Evolutionary conservation across 1,139 yeast genomes (phyloP).

Genomic region (Geotrichum klebahnii): DNA sequence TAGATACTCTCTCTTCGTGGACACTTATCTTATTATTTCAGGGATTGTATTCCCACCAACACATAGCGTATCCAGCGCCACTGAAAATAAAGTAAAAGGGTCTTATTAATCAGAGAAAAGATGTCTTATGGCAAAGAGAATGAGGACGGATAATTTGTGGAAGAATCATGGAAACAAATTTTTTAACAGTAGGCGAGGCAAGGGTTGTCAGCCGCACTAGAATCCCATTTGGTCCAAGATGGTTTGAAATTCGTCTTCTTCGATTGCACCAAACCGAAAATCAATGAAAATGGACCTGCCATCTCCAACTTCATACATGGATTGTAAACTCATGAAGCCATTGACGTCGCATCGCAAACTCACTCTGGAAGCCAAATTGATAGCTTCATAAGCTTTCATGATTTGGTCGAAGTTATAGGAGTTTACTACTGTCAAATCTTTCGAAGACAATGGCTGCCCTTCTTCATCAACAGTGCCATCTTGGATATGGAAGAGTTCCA

Average conservation of each 20-base stretch:
- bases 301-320: conserved; percentile 33
- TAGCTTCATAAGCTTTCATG: conserved; percentile 32
- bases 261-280: conserved; percentile 34
- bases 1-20: too few relatives aligned
- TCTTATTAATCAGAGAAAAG: too few relatives aligned
- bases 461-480: conserved; percentile 21
- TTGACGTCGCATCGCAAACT: conserved; percentile 35
- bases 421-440: conserved; percentile 24
- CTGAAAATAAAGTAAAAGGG: too few relatives aligned
- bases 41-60: too few relatives aligned
- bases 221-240: conserved; percentile 1
- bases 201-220: not conserved
- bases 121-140: too few relatives aligned
- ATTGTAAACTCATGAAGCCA: conserved; percentile 37
- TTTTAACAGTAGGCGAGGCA: not conserved
- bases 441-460: conserved; percentile 10
- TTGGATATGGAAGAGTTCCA: conserved; percentile 14
- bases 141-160: too few relatives aligned
- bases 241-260: conserved; percentile 21
- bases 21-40: too few relatives aligned
- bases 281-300: conserved; percentile 35
- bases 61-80: too few relatives aligned
- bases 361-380: conserved; percentile 34
- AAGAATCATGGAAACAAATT: too few relatives aligned
- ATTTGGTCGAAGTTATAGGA: conserved; percentile 33